Evolutionary conservation across 2,329 filamentous ascomycete species (phyloP), one percentile per base, ranked within the genome.

Genomic region (Paecilomyces sp.): DNA sequence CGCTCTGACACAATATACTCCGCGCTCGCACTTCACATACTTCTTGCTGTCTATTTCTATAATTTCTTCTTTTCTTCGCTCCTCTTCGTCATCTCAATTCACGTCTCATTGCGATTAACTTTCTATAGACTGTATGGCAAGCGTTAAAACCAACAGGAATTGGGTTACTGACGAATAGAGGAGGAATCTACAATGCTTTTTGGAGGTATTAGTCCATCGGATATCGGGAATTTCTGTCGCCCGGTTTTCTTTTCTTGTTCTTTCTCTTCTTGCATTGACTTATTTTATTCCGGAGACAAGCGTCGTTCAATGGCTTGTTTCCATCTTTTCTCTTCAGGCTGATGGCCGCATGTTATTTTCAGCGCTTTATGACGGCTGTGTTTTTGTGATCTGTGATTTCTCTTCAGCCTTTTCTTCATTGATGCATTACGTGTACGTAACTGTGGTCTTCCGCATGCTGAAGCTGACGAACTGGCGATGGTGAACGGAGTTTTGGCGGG

Each of bases 51-150:
- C 34, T 31, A 33, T 50, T 24, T 22, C 24, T 53, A 12, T 57
- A 24, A 34, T 25, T 22, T 33, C 52, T 55, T 33, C 34, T 36
- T 30, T 41, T 51, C 31, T 28, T 12, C 54, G 58, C 33, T 12
- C 34, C 33, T 34, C 47, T 11, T 30, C 25, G 22, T 55, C 58
- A 54, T 58, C 59, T 33, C 54, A 53, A 58, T 25, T 31, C 31
- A 18, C 25, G 28, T 22, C 31, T n/a, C 22, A 22, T 36, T 22
- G 54, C 51, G 34, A 7, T 13, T 58, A 41, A 53, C 47, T 63
- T 58, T 62, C 34, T 65, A 68, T 67, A 68, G 65, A 67, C 64
- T 59, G 57, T 53, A 61, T 61, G 36, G 24, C 63, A 62, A 34
- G 62, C 54, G 36, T 55, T 47, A 61, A 55, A 50, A 64, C 60